Evolutionary conservation across 768 basidiomycete genomes (phyloP), one percentile per base, ranked within the genome.

Genomic region (Leccinum disarticulatum): DNA sequence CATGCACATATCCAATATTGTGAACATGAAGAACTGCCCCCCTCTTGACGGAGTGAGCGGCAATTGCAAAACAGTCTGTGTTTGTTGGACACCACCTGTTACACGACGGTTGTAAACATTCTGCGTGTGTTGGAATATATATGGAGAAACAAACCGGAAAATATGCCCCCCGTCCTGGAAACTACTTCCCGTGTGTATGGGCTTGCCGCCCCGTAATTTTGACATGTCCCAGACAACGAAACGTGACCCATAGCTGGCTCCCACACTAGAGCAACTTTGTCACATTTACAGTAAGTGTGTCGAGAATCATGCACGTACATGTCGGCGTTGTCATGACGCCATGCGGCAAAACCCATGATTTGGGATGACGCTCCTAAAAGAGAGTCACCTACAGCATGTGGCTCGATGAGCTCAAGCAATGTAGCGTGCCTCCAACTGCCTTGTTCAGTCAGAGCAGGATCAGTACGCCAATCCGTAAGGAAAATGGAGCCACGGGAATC

Each of bases 381-480:
- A 4, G 81, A 76, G 48, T 82, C 79, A 7, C 85, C 79, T 48
- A 93, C 70, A 9, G 85, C 81, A 54, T 80, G 76, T 15, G 91
- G 89, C 57, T 92, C 90, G 15, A 86, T 76, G 3, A 93, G 83
- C 70, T 93, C 91, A 19, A 90, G 66, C 49, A 91, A 73, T 67
- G 81, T 86, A 11, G 80, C 81, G 69, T 86, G 83, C 51, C 87
- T 81, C 80, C 86, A 84, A 56, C 75, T 79, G 50, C 78, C 81
- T 56, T 79, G 78, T 56, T 80, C 81, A 19, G 73, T 75, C 56
- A 67, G 80, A 13, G 80, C 79, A 1, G 86, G 87, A 67, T 91
- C 88, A 6, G 86, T 82, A 56, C 87, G 84, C 91, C 91, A 93
- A 75, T 93, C 90, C n/a, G 87, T 84, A 51, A 92, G 72, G 71